Evolutionary conservation across 805 yeast species (phyloP), one percentile per base, ranked within the genome.

Genomic region (Starmera dryadoides): DNA sequence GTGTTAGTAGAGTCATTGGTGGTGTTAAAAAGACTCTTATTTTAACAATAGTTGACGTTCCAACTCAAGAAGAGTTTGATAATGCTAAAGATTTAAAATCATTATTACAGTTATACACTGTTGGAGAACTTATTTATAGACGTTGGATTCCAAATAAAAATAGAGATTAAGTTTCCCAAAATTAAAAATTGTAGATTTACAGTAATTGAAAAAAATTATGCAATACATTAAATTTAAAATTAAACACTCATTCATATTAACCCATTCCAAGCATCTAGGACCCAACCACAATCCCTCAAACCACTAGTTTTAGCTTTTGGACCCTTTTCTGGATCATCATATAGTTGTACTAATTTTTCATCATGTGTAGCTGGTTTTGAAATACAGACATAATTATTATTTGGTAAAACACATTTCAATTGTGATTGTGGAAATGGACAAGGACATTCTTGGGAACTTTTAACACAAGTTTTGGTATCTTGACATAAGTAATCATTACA

Each of bases 371-470:
- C 78, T 1, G 95, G 91, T 48, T 82, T 84, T 17, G 96, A 83
- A 32, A 93, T 82, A 59, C 98, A 93, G 14, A 89, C 69, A 53
- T 67, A 82, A 40, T 74, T 74, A 16, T 77, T 71, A 45, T 76
- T 79, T 0, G 96, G 95, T 31, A 86, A 64, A 2, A 72, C 56
- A 59, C 98, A 93, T 53, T 86, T 83, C 44, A 85, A 53, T 56
- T 91, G 96, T 1, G 94, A 80, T 42, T 79, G 76, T 2, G 96
- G 93, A 55, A 77, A 91, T 3, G 86, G 87, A 58, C 98, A 93
- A 2, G 97, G 96, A 58, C 98, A 93, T 37, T 81, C 84, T 7
- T 69, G 48, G 0, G 86, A 77, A 2, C 60, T 51, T 2, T 70
- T 68, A 0, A 86, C 98, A 64, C 98, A 93, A 9, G 68, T 68